Base-by-base conservation (phyloP, 2,329 filamentous ascomycete genomes). In the Calcarisporium arbuscula region DNA sequence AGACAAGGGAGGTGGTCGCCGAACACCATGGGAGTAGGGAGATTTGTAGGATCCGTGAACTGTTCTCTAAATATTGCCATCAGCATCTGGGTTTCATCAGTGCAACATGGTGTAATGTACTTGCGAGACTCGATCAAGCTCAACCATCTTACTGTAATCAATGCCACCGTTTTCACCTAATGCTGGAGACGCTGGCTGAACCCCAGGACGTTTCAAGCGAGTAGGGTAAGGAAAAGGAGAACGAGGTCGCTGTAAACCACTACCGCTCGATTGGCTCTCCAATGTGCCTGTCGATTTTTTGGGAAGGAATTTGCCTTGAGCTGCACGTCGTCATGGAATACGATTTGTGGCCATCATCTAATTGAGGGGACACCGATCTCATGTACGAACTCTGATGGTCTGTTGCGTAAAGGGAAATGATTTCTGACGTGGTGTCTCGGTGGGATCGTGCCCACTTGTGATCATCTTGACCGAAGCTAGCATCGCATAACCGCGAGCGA, bases 151-250 rank as follows among this genome's bases (percentile, higher is more conserved):
- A 41, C 60, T 67, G 47, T 70, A 70, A 46, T 72, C 68, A 32
- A 71, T 51, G 29, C 46, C 51, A 7, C 68, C 68, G 40, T 61
- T 62, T 39, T 70, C 65, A 5, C 65, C 65, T 34, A 71, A 48
- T 30, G 67, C 67, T 11, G 69, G 70, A 10, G 70, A 74, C 19
- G 63, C 56, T 28, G 70, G 61, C 27, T 67, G 61, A 23, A 69
- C 56, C 4, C 70, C 70, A 14, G 71, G 72, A 15, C 74, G 66
- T 48, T 67, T 75, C 21, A 77, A 53, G 14, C 74, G 68, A 29
- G 72, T 68, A 18, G 74, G 73, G 39, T 78, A 77, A 16, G 71
- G 71, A 40, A 72, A 77, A 2, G 74, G 74, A 16, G 74, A 77
- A 19, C 72, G 64, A 30, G 73, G 70, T n/a, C 72, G 63, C 44